Base-by-base conservation (phyloP, 1,139 yeast genomes). In the Geotrichum aggregatum region DNA sequence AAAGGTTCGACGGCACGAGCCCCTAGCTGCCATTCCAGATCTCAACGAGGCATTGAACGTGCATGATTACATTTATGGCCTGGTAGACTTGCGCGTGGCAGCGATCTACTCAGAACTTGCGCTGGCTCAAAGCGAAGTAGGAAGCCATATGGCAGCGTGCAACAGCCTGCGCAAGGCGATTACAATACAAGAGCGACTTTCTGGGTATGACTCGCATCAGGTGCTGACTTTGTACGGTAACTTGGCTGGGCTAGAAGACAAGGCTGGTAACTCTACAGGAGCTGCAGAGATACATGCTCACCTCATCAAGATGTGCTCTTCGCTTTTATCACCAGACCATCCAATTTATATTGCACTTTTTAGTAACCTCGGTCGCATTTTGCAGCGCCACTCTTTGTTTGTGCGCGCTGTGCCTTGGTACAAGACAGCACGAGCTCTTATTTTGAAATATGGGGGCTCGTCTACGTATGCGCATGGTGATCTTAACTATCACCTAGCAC, bases 21-120 rank as follows among this genome's bases (percentile, higher is more conserved):
- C 59, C 40, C 67, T 67, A 2, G 58, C 62, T 13, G 73, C 71
- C 11, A 44, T 66, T 44, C 66, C 66, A 42, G 75, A 87, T 51
- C 72, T 89, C 60, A 71, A 76, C 36, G 96, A 91, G 67, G 76
- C 94, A 44, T 71, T 87, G 47, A 72, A 84, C 4, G 76, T 88
- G 54, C 80, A 82, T 60, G 96, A 91, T 66, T 95, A 88, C 66
- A 81, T 88, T 28, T 87, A 87, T 62, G 96, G 98, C 21, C 69
- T 77, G 42, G 77, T 91, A 33, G 95, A 89, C 63, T 77, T 84
- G 8, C 88, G 84, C 61, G 16, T 26, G 4, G 18, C 33, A 10
- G 28, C 30, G n/a, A 18, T 40, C 7, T 40, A 40, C n/a, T 14
- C 22, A 18, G 31, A 47, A 39, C 40, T 30, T 18, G 26, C 41